Conservation (phyloP, 371 early-diverging fungal species). For the Rhizopus sp. region DNA sequence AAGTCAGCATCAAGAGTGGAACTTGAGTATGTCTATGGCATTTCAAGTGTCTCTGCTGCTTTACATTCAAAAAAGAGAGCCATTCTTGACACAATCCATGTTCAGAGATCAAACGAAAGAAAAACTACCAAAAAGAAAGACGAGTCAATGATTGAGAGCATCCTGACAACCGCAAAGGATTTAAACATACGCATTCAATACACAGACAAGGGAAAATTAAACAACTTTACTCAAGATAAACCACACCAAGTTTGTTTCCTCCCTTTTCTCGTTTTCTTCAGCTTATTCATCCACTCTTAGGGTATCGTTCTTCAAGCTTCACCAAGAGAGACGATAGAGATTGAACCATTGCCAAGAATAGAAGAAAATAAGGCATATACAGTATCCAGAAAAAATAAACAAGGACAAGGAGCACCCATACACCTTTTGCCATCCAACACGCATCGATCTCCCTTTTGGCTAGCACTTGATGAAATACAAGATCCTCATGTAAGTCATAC, state of each 20-base stretch:
- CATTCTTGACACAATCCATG: conserved; percentile 11
- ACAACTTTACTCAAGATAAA: conserved; percentile 32
- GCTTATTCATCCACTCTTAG: not conserved
- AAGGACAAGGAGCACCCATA: conserved; percentile 5
- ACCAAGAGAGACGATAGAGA: conserved; percentile 9
- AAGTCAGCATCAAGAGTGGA: too few relatives aligned
- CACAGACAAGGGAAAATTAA: conserved; percentile 31
- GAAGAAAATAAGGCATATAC: conserved; percentile 10
- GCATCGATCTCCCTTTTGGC: conserved; percentile 38
- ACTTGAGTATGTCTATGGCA: conserved; percentile 28
- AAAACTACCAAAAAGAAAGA: conserved; percentile 24
- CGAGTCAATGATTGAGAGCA: conserved; percentile 12
- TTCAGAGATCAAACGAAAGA: conserved; percentile 17
- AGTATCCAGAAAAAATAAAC: conserved; percentile 16
- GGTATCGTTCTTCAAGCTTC: conserved; percentile 32
- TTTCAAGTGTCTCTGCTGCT: conserved; percentile 27
- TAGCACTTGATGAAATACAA: conserved; percentile 63
- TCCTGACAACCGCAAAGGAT: conserved; percentile 12
- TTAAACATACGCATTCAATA: conserved; percentile 2
- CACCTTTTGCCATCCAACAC: not conserved
- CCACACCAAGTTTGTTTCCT: conserved; percentile 31
- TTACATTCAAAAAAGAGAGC: conserved; percentile 25
- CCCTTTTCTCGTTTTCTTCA: not conserved
- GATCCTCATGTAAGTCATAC: conserved; percentile 58
- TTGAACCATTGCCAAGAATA: conserved; percentile 5